A percentile compares a stretch with the other conserved stretches of the same genome.
phyloP scores from a whole-genome alignment of 75 land plant species.

The Picea glauca region DNA sequence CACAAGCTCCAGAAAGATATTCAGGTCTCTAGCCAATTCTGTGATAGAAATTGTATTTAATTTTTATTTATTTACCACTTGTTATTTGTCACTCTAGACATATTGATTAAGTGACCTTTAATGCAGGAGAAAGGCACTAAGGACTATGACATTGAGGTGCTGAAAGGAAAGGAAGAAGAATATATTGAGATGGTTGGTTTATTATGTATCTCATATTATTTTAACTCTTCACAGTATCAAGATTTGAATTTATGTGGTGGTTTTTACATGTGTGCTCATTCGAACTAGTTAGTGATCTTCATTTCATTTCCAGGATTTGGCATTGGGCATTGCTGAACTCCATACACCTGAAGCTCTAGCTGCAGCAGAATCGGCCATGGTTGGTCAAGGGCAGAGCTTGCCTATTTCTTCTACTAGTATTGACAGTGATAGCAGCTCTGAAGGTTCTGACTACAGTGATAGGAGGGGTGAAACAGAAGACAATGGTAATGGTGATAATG shows the following conservation, averaged over 20 bases:
- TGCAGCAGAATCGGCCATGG: conserved; percentile 66
- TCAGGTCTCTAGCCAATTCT: neutral
- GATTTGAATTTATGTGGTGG: too few species aligned
- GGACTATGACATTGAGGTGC: conserved; percentile 52
- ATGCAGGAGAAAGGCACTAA: conserved; percentile 24
- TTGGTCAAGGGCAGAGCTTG: conserved; percentile 21
- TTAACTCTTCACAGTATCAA: too few species aligned
- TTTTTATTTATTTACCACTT: too few species aligned
- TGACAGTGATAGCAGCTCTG: neutral
- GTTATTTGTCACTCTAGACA: too few species aligned
- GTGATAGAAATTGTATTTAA: too few species aligned
- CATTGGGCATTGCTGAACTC: conserved; percentile 76
- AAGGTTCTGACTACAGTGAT: neutral
- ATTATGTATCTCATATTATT: too few species aligned
- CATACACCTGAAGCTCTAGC: conserved; percentile 68
- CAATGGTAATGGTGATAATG: too few species aligned
- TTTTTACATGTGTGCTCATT: too few species aligned
- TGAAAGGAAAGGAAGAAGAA: conserved; percentile 52
- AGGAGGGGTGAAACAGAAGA: too few species aligned
- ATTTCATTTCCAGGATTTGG: conserved; percentile 28
- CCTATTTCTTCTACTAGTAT: conserved; percentile 1
- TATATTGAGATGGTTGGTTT: conserved; percentile 54
- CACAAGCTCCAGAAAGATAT: conserved; percentile 40
- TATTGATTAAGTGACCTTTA: too few species aligned
- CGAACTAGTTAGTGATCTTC: too few species aligned